Base-by-base conservation (phyloP, 352 stramenopile genomes). In the Phytophthora ramorum region DNA sequence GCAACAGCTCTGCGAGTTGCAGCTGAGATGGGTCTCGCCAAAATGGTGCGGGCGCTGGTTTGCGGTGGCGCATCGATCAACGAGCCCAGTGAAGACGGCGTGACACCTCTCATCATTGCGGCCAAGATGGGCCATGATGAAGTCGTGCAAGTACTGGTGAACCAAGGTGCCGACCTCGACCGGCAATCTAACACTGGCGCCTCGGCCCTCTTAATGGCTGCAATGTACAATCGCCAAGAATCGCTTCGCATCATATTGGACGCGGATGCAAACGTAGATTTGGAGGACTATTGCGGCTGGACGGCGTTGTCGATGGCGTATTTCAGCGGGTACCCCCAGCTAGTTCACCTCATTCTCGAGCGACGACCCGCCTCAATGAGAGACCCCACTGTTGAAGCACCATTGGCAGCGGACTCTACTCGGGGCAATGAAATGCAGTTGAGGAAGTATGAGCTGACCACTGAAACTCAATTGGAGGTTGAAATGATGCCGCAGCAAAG, bases 1-100 rank as follows among this genome's bases (percentile, higher is more conserved):
- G n/a, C 17, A 38, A 70, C 62, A 16, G 55, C 62, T 5, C 17
- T 70, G 4, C 12, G 54, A n/a, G 14, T 55, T 17, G 46, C 62
- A 19, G 54, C 54, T 38, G 37, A 60, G 10, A 26, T 13, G n/a
- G 40, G 40, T 14, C 40, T 28, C 10, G n/a, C 14, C 3, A 17
- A 14, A 24, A 14, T 26, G 5, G 40, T 46, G 17, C n/a, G 17
- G 4, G 17, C 9, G 2, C 17, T 46, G 17, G 19, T 46, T 7
- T 22, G 6, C n/a, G 40, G 40, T n/a, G 40, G 40, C 4, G 40
- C 40, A 24, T 26, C 10, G n/a, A 24, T 28, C 17, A 17, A 46
- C 20, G 40, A 22, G 17, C 7, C n/a, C 10, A 26, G 40, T 46
- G 40, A 24, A 10, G 38, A 45, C n/a, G 38, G 38, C 38, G n/a